phyloP scores from a whole-genome alignment of 2,329 filamentous ascomycete species.

The Colletotrichum sp. region DNA sequence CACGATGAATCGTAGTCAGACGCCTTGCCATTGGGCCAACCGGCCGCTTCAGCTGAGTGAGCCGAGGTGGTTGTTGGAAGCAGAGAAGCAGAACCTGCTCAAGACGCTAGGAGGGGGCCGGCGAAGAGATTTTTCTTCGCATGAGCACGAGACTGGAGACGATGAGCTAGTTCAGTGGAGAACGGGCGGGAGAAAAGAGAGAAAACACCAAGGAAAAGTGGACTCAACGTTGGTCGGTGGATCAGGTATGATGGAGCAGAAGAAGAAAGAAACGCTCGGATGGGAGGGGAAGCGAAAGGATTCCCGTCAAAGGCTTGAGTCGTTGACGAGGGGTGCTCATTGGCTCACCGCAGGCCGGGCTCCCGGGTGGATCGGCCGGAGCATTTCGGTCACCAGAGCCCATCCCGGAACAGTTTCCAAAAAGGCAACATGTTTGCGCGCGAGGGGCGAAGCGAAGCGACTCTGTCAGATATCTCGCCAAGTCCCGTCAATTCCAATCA shows the following conservation, averaged over 20 bases:
- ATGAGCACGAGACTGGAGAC: background rate
- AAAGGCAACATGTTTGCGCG: background rate
- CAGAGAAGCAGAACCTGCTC: background rate
- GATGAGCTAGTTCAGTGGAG: background rate
- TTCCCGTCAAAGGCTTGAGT: background rate
- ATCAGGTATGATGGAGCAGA: background rate
- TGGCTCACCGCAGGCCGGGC: background rate
- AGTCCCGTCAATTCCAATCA: background rate
- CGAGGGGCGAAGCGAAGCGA: background rate
- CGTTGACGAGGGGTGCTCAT: background rate
- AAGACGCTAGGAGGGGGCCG: background rate
- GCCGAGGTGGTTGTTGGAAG: background rate
- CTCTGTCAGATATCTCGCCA: background rate
- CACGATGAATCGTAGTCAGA: constrained; percentile 41
- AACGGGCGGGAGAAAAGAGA: background rate
- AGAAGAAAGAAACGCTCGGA: background rate
- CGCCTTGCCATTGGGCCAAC: constrained; percentile 46
- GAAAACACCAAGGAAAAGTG: background rate
- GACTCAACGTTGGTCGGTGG: background rate
- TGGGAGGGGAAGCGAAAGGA: background rate
- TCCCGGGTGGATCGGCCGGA: background rate
- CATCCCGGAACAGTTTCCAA: background rate
- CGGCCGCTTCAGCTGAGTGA: background rate
- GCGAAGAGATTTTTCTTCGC: constrained; percentile 1
- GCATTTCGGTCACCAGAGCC: background rate